These are phyloP conservation scores for Blastobotrys buckinghamii DNA, from an alignment of 1,139 yeast species.

Conservation along the genomic window DNA sequence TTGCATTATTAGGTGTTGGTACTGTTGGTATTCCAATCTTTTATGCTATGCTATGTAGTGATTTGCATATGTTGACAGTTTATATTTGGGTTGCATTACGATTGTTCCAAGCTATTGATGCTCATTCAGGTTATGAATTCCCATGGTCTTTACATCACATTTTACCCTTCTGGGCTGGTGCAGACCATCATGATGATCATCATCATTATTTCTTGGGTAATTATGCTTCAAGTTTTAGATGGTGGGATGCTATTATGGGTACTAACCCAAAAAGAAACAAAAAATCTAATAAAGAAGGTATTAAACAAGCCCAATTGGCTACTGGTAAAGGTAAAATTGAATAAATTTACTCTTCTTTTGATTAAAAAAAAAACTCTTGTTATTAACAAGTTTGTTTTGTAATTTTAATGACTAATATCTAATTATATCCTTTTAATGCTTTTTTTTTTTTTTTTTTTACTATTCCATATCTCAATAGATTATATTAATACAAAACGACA, in stretches of 20 bases:
- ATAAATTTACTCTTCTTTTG: not conserved
- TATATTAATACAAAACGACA: no score
- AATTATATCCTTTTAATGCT: no score
- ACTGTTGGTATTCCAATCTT: conserved; percentile 90
- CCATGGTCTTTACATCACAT: conserved; percentile 92
- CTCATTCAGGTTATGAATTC: conserved; percentile 96
- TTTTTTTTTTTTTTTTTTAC: no score
- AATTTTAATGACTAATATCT: no score
- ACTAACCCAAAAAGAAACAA: conserved; percentile 38
- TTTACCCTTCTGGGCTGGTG: conserved; percentile 96
- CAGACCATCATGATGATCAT: conserved; percentile 95
- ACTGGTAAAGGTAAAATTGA: conserved; percentile 11
- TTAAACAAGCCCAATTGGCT: conserved; percentile 11
- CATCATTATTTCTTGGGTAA: conserved; percentile 91
- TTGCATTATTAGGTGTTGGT: conserved; percentile 78
- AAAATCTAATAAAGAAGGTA: conserved; percentile 10
- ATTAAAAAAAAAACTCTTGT: not conserved
- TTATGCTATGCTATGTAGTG: conserved; percentile 55
- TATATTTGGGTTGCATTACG: conserved; percentile 82
- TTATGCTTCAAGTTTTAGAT: conserved; percentile 88
- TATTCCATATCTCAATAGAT: no score
- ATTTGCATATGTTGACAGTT: conserved; percentile 78
- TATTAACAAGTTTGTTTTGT: no score
- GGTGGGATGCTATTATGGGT: conserved; percentile 81
- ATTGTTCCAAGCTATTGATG: conserved; percentile 90